Evolutionary conservation across 2,329 filamentous ascomycete genomes (phyloP), one percentile per base, ranked within the genome.

Genomic region (Drechmeria coniospora): DNA sequence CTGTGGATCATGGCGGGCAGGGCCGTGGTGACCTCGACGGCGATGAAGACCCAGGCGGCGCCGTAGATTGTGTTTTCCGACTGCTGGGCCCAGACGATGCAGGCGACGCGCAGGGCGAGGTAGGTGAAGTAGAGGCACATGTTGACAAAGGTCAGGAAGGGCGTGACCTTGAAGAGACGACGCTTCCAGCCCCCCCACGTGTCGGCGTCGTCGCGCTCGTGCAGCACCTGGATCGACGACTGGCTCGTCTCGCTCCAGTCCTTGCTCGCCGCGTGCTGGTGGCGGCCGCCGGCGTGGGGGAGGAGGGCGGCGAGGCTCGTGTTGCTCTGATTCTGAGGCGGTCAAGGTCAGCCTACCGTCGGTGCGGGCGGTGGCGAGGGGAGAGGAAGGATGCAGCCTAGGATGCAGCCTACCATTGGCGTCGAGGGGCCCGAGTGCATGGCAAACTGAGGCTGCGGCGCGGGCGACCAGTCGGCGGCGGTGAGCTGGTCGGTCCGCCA

Each of bases 11-110:
- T 46, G 4, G 63, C 57, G 5, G 67, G 68, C 28, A 69, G 54
- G 5, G 64, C 61, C 6, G 63, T 56, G n/a, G 53, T 49, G 21
- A 68, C 44, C 40, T 72, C 67, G 31, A 70, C 56, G 15, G 50
- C 61, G 29, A 72, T 63, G 36, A 72, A 72, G 6, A 68, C 41
- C 67, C 67, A 72, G 3, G 67, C 67, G 24, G 61, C 57, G 4
- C 54, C 50, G 34, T 61, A 72, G 2, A 49, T 50, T 14, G 49
- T 42, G 4, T 42, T 26, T 4, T 49, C 46, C 1, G 45, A 45
- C 1, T 54, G 47, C 37, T 72, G 65, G 1, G 67, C 65, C 24
- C 49, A 46, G n/a, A 66, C 43, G 29, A 69, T 59, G 39, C 65
- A 70, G 27, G 50, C 48, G 17, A 72, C 58, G 21, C 67, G 63